A percentile compares a stretch with the other conserved stretches of the same genome.
Evolutionary conservation across 306 rosid species (phyloP).

Genomic region (Castanea mollissima): DNA sequence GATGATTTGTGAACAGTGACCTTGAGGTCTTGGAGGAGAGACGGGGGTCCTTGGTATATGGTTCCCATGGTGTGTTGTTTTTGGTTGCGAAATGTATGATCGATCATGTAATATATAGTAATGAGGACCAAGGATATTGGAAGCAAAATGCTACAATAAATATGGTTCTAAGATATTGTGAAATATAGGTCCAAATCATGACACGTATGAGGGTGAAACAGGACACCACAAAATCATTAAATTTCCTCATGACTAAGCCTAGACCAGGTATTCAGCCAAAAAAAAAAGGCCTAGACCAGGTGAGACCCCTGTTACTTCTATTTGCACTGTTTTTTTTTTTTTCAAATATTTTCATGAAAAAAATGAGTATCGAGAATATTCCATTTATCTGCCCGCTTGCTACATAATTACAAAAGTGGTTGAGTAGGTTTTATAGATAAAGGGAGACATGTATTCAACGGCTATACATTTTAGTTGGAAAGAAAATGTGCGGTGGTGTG

Average conservation of each 20-base stretch:
- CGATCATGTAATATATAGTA: background rate
- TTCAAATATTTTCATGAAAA: background rate
- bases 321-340: background rate
- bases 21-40: slow-evolving; percentile 42
- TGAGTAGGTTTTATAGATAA: slow-evolving; percentile 4
- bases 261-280: background rate
- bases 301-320: too few species aligned
- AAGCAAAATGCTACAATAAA: background rate
- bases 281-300: too few species aligned
- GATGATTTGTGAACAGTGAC: slow-evolving; percentile 43
- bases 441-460: background rate
- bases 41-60: slow-evolving; percentile 8
- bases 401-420: slow-evolving; percentile 9
- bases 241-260: slow-evolving; percentile 11
- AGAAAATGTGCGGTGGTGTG: background rate
- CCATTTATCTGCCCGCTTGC: background rate
- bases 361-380: background rate
- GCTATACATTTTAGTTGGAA: slow-evolving; percentile 25
- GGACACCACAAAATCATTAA: background rate
- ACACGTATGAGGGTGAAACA: background rate
- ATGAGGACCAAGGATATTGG: background rate
- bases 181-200: background rate
- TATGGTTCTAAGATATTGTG: background rate
- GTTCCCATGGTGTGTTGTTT: slow-evolving; percentile 28
- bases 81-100: background rate